These are phyloP conservation scores for Mucor circinelloides DNA, from an alignment of 371 early-diverging fungal species.

Conservation along the genomic window DNA sequence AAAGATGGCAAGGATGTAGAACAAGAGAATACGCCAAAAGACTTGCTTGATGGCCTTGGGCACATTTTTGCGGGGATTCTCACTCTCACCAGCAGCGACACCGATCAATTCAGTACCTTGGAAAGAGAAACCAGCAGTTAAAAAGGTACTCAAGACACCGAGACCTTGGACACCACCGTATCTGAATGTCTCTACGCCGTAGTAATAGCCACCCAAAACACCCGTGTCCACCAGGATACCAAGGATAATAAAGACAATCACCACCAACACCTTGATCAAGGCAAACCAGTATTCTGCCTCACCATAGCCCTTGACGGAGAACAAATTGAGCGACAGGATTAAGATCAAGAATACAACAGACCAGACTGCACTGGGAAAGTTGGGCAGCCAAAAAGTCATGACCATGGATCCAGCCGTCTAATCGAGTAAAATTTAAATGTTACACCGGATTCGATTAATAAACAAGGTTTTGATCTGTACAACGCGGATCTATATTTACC, in stretches of 20 bases:
- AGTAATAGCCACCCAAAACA: constrained; percentile 48
- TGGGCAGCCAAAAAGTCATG: constrained; percentile 73
- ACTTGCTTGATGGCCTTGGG: constrained; percentile 55
- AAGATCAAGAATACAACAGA: constrained; percentile 46
- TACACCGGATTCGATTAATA: not conserved
- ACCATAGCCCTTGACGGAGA: constrained; percentile 62
- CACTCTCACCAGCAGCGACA: constrained; percentile 76
- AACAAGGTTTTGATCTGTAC: constrained; percentile 3
- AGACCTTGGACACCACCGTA: constrained; percentile 38
- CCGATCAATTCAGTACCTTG: constrained; percentile 84
- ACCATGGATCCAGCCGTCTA: constrained; percentile 41
- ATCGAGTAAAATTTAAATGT: not conserved
- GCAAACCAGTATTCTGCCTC: constrained; percentile 75
- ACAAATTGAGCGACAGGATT: constrained; percentile 53
- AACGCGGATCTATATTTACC: constrained; percentile 8
- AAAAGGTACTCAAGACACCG: constrained; percentile 54
- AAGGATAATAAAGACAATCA: constrained; percentile 69
- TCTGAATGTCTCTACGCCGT: constrained; percentile 33
- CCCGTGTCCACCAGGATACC: constrained; percentile 60
- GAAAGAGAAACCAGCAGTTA: constrained; percentile 88
- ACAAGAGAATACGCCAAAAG: constrained; percentile 62
- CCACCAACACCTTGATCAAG: constrained; percentile 63
- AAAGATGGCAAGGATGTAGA: constrained; percentile 66
- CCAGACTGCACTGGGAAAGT: constrained; percentile 57
- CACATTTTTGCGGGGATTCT: constrained; percentile 71